These are phyloP conservation scores for Fusarium marasasianum DNA, from an alignment of 2,329 filamentous ascomycete genomes.

Conservation along the genomic window DNA sequence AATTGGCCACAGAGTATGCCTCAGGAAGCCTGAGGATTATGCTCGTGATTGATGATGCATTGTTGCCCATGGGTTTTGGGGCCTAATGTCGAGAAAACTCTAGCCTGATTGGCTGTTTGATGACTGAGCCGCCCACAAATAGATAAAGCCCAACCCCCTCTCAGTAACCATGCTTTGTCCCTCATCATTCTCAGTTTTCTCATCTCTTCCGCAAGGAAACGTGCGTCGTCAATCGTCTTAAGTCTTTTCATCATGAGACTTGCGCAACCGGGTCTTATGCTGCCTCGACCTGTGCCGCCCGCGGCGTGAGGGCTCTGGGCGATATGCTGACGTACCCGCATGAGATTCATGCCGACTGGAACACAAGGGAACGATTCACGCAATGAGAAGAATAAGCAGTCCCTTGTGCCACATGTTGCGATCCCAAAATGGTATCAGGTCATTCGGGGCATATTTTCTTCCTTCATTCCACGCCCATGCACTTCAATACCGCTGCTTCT, in stretches of 20 bases:
- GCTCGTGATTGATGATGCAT: background rate
- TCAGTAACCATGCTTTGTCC: slow-evolving; percentile 9
- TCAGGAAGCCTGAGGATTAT: slow-evolving; percentile 1
- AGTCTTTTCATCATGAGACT: background rate
- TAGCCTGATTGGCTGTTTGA: slow-evolving; percentile 17
- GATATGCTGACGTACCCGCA: background rate
- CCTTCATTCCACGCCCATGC: background rate
- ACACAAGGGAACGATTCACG: background rate
- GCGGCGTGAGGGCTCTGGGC: background rate
- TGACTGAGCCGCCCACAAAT: slow-evolving; percentile 9
- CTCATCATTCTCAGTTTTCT: slow-evolving; percentile 5
- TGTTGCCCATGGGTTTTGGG: background rate
- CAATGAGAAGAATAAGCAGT: background rate
- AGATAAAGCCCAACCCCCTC: slow-evolving; percentile 25
- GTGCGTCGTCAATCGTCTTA: background rate
- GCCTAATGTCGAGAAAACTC: background rate
- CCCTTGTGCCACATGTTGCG: background rate
- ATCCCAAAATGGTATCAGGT: background rate
- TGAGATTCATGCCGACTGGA: background rate
- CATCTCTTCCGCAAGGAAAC: background rate
- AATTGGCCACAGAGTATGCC: background rate
- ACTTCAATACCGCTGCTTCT: background rate
- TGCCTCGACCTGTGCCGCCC: background rate
- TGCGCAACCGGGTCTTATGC: background rate
- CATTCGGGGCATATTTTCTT: background rate